These are phyloP conservation scores for Acacia confusa DNA, from an alignment of 306 rosid species.

Conservation along the genomic window DNA sequence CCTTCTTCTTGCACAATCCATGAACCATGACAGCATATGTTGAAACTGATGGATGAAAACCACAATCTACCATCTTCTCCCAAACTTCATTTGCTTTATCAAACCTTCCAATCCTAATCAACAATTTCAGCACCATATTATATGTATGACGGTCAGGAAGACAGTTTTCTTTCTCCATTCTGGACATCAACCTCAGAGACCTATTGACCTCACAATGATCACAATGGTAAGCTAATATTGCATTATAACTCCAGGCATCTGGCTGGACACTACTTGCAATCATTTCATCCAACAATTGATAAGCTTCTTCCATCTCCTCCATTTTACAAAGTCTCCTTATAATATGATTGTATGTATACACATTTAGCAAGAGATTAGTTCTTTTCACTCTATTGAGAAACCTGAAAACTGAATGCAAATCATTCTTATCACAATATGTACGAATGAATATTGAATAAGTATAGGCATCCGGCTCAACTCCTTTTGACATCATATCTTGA, in stretches of 20 bases:
- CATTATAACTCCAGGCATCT: slow-evolving; percentile 81
- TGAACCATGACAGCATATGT: slow-evolving; percentile 86
- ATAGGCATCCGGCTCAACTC: slow-evolving; percentile 65
- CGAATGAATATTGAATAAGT: slow-evolving; percentile 75
- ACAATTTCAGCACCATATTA: slow-evolving; percentile 78
- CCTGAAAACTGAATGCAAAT: slow-evolving; percentile 66
- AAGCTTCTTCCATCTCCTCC: slow-evolving; percentile 80
- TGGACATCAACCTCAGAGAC: slow-evolving; percentile 62
- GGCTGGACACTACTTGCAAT: slow-evolving; percentile 62
- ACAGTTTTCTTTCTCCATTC: slow-evolving; percentile 68
- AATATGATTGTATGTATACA: slow-evolving; percentile 70
- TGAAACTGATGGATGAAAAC: slow-evolving; percentile 76
- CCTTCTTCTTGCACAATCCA: slow-evolving; percentile 74
- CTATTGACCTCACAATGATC: slow-evolving; percentile 72
- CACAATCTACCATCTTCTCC: slow-evolving; percentile 58
- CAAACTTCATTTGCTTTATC: slow-evolving; percentile 75
- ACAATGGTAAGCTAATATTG: slow-evolving; percentile 84
- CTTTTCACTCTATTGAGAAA: slow-evolving; percentile 74
- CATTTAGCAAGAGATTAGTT: slow-evolving; percentile 59
- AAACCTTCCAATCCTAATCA: slow-evolving; percentile 79
- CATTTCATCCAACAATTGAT: slow-evolving; percentile 83
- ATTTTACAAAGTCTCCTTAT: slow-evolving; percentile 81
- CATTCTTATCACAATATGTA: slow-evolving; percentile 58
- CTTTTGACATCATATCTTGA: slow-evolving; percentile 50
- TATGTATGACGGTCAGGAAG: slow-evolving; percentile 68